Evolutionary conservation across 805 yeast species (phyloP).

Genomic region (Pichia thaimueangensis): DNA sequence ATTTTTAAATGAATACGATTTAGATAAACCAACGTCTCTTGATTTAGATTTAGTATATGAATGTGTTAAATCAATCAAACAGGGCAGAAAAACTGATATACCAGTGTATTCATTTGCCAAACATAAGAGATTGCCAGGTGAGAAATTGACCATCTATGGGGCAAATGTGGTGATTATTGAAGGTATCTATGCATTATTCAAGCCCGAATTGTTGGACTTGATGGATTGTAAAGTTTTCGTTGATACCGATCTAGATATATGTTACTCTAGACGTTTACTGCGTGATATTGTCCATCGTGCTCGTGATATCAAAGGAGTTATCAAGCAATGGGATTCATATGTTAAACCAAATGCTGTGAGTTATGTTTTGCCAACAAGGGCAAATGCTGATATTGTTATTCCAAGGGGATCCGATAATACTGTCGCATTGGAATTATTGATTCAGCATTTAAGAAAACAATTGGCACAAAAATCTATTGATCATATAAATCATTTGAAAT

Average conservation of each 20-base stretch:
- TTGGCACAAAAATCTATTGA: constrained; percentile 54
- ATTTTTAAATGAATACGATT: constrained; percentile 65
- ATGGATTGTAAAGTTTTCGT: constrained; percentile 88
- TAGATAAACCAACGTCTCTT: constrained; percentile 80
- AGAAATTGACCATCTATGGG: constrained; percentile 75
- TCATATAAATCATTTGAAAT: constrained; percentile 60
- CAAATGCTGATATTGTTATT: constrained; percentile 77
- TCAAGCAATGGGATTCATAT: constrained; percentile 82
- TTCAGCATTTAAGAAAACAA: constrained; percentile 72
- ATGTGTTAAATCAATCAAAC: constrained; percentile 59
- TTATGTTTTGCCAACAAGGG: constrained; percentile 68
- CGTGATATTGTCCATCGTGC: constrained; percentile 86
- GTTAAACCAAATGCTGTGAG: constrained; percentile 90
- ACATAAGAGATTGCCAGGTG: constrained; percentile 51
- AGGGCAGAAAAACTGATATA: constrained; percentile 61
- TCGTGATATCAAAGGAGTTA: constrained; percentile 73
- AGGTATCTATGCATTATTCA: constrained; percentile 81
- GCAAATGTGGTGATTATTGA: constrained; percentile 91
- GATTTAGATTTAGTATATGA: constrained; percentile 69
- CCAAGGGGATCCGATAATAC: constrained; percentile 84
- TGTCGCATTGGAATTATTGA: constrained; percentile 74
- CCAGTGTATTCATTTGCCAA: constrained; percentile 63
- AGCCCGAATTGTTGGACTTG: constrained; percentile 57
- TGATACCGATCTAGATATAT: constrained; percentile 89
- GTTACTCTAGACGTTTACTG: constrained; percentile 80